Conservation (phyloP, 345 rosid genomes). For the Syzygium aromaticum region DNA sequence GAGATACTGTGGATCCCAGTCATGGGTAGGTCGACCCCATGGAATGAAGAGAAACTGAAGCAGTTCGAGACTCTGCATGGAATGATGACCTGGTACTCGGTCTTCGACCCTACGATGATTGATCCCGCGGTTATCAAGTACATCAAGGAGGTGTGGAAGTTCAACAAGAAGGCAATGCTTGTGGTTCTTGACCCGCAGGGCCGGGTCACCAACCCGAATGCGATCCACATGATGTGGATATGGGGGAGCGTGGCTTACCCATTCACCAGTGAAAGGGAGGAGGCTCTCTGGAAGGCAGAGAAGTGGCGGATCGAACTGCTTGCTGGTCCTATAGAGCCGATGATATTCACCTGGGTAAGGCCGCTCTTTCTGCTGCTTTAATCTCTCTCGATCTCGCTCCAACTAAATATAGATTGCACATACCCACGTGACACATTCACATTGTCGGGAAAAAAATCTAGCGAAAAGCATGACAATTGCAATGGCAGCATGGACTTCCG, state of each 20-base stretch:
- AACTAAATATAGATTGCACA: background rate
- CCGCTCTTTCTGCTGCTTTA: background rate
- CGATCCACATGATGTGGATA: constrained; percentile 64
- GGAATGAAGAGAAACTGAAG: constrained; percentile 10
- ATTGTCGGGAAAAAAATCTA: accelerated
- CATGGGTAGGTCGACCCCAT: constrained; percentile 24
- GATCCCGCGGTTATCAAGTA: constrained; percentile 38
- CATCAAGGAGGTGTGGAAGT: constrained; percentile 57
- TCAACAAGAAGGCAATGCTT: constrained; percentile 38
- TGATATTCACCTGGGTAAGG: constrained; percentile 31
- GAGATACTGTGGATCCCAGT: constrained; percentile 66
- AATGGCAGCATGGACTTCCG: background rate
- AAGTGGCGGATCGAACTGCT: constrained; percentile 42
- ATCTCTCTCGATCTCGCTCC: background rate
- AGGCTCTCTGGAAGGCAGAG: constrained; percentile 55
- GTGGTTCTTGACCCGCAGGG: constrained; percentile 58
- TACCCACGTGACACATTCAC: background rate
- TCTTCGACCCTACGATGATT: constrained; percentile 36
- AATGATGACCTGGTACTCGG: constrained; percentile 55
- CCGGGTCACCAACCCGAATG: constrained; percentile 33
- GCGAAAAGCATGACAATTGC: background rate
- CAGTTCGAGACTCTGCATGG: constrained; percentile 19
- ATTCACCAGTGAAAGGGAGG: constrained; percentile 42
- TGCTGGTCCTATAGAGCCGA: constrained; percentile 30
- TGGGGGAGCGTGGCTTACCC: constrained; percentile 60